Evolutionary conservation across 1,284 basidiomycete species (phyloP).

Genomic region (Ustilago trichophora): DNA sequence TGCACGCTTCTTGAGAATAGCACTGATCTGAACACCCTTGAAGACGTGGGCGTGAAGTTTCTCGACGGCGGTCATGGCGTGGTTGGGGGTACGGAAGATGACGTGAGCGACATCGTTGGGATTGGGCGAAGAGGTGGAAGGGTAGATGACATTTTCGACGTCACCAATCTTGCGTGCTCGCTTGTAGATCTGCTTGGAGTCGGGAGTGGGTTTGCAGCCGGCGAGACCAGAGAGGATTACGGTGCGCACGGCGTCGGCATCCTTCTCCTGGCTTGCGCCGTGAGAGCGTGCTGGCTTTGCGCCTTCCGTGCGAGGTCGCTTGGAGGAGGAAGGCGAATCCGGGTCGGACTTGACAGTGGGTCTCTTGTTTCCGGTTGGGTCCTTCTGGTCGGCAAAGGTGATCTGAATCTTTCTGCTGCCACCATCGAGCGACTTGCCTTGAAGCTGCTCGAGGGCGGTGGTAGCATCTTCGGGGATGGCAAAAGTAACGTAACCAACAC

Average conservation of each 20-base stretch:
- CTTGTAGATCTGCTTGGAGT: constrained; percentile 63
- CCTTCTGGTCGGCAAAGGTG: constrained; percentile 54
- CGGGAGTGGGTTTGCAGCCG: constrained; percentile 51
- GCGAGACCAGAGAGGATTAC: constrained; percentile 60
- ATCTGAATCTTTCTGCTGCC: constrained; percentile 59
- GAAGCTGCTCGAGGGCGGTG: constrained; percentile 56
- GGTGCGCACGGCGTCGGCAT: constrained; percentile 60
- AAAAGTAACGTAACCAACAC: constrained; percentile 97
- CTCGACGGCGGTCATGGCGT: constrained; percentile 77
- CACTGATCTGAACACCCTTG: constrained; percentile 86
- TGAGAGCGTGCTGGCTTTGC: constrained; percentile 15
- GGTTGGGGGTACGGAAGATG: constrained; percentile 76
- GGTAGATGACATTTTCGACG: constrained; percentile 61
- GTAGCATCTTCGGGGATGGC: constrained; percentile 85
- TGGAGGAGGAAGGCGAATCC: constrained; percentile 17
- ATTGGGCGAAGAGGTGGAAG: constrained; percentile 25
- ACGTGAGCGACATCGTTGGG: constrained; percentile 73
- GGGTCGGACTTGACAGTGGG: constrained; percentile 22
- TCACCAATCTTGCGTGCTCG: constrained; percentile 63
- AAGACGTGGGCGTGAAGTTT: constrained; percentile 93
- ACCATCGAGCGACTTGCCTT: constrained; percentile 60
- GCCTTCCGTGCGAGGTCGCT: constrained; percentile 24
- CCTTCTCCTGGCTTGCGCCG: constrained; percentile 30
- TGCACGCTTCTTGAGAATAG: constrained; percentile 87
- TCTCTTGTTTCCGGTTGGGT: constrained; percentile 40